Conservation (phyloP, 805 yeast genomes). For the Metschnikowia chrysomelidarum region DNA sequence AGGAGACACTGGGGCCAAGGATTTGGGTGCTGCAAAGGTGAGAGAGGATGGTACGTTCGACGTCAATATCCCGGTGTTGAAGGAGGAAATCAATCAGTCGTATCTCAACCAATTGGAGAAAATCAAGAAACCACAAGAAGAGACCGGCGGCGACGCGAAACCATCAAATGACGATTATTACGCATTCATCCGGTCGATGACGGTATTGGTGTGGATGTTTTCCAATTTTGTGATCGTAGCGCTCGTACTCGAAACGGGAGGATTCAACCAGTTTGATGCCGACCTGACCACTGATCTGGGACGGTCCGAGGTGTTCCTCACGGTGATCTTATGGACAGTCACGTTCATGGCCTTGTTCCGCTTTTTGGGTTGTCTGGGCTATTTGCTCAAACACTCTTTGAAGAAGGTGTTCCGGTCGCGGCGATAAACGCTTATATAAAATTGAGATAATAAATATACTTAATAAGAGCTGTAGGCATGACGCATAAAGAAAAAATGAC, state of each 20-base stretch:
- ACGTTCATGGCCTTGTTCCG: slow-evolving; percentile 60
- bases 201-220: slow-evolving; percentile 46
- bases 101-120: slow-evolving; percentile 51
- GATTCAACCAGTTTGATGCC: slow-evolving; percentile 38
- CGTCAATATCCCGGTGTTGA: slow-evolving; percentile 49
- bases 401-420: slow-evolving; percentile 23
- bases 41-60: slow-evolving; percentile 56
- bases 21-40: slow-evolving; percentile 53
- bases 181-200: slow-evolving; percentile 45
- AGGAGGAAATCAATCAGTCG: slow-evolving; percentile 53
- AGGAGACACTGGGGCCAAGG: slow-evolving; percentile 59
- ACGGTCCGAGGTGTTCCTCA: slow-evolving; percentile 43
- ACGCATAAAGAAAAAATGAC: no score
- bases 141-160: slow-evolving; percentile 24
- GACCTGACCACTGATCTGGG: slow-evolving; percentile 28
- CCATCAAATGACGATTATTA: slow-evolving; percentile 44
- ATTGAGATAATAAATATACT: no score
- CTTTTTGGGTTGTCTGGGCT: slow-evolving; percentile 50
- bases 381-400: slow-evolving; percentile 40
- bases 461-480: no score
- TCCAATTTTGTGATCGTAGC: slow-evolving; percentile 43
- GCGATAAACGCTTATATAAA: no score
- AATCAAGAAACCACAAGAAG: slow-evolving; percentile 45
- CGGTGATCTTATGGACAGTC: slow-evolving; percentile 59
- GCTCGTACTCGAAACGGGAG: slow-evolving; percentile 43